Conservation (phyloP, 768 basidiomycete species). For the Phanerochaete carnosa region DNA sequence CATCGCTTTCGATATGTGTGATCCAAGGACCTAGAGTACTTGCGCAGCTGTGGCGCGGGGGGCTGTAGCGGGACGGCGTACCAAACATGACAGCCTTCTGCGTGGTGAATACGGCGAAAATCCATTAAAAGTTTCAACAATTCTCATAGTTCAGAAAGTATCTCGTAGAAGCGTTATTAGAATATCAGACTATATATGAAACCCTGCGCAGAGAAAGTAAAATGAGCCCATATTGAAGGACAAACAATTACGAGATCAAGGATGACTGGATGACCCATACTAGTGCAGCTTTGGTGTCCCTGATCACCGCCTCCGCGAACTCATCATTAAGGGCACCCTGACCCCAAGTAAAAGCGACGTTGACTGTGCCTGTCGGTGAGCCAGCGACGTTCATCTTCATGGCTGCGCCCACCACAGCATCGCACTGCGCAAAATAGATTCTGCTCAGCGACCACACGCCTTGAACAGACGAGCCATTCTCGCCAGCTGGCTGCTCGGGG, state of each 20-base stretch:
- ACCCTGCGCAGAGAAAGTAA: not conserved
- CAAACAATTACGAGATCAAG: not conserved
- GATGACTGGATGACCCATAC: not conserved
- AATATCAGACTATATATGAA: too few species aligned
- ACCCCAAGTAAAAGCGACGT: not conserved
- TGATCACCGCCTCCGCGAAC: not conserved
- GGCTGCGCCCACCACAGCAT: not conserved
- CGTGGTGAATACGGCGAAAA: too few species aligned
- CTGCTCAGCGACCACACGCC: not conserved
- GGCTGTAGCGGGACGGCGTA: too few species aligned
- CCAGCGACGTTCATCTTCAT: constrained; percentile 16
- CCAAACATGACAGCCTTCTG: too few species aligned
- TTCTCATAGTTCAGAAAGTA: not conserved
- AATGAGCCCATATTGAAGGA: not conserved
- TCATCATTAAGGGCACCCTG: not conserved
- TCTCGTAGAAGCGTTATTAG: not conserved
- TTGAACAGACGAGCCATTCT: not conserved
- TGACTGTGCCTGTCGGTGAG: not conserved
- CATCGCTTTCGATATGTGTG: too few species aligned
- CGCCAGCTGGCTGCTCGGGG: not conserved
- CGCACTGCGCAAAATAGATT: constrained; percentile 8
- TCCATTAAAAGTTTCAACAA: not conserved
- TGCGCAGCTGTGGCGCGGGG: too few species aligned
- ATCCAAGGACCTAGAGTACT: too few species aligned
- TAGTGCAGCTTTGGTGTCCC: not conserved